These are phyloP conservation scores for Hyaloperonospora brassicae DNA, from an alignment of 352 stramenopile genomes.

Conservation along the genomic window DNA sequence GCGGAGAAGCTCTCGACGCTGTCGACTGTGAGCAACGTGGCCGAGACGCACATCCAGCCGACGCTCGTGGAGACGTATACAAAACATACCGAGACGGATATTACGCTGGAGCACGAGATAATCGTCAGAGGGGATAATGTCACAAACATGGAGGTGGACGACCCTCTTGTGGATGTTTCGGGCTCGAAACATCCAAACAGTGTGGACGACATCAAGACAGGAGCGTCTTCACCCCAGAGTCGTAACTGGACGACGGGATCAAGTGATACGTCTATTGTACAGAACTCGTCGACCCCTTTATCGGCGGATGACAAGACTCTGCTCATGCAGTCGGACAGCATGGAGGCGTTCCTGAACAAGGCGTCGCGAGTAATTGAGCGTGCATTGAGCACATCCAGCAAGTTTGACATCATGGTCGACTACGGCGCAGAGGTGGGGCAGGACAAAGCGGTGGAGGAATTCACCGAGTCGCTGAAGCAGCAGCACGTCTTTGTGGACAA, in stretches of 20 bases:
- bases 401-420: conserved; percentile 83
- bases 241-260: conserved; percentile 44
- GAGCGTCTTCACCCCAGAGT: conserved; percentile 32
- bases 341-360: conserved; percentile 72
- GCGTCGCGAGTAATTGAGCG: conserved; percentile 75
- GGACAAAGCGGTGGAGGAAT: conserved; percentile 44
- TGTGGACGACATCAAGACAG: conserved; percentile 18
- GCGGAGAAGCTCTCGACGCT: conserved; percentile 68
- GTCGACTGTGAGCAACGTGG: conserved; percentile 66
- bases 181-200: conserved; percentile 26
- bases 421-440: conserved; percentile 69
- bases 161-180: conserved; percentile 16
- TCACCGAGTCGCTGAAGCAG: conserved; percentile 62
- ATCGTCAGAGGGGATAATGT: conserved; percentile 33
- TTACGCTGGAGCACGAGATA: conserved; percentile 75
- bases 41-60: conserved; percentile 75
- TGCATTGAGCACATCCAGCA: conserved; percentile 60
- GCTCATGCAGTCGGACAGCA: conserved; percentile 62
- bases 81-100: conserved; percentile 80
- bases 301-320: conserved; percentile 55
- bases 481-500: conserved; percentile 63
- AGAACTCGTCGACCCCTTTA: conserved; percentile 21
- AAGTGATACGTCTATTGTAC: conserved; percentile 20
- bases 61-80: conserved; percentile 77
- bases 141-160: conserved; percentile 42